These are phyloP conservation scores for Lathyrus tuberosus DNA, from an alignment of 306 rosid species.

Conservation along the genomic window DNA sequence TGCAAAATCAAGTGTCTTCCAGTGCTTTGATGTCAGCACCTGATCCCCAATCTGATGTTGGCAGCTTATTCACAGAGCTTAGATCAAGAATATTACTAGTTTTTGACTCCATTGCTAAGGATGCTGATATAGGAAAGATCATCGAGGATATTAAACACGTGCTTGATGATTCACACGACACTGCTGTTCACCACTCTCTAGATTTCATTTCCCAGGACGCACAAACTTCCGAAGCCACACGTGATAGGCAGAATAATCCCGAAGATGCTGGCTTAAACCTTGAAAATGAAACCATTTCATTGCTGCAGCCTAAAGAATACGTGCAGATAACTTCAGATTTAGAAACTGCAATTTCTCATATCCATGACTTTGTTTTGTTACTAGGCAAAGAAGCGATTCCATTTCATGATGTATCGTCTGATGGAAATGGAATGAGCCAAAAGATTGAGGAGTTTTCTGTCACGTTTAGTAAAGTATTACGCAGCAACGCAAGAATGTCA, in stretches of 20 bases:
- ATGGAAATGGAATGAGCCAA: constrained; percentile 61
- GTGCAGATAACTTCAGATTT: constrained; percentile 57
- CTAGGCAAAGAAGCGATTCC: constrained; percentile 75
- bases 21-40: constrained; percentile 36
- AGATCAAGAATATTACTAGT: constrained; percentile 71
- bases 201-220: too few species aligned
- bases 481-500: constrained; percentile 55
- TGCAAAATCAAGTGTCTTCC: constrained; percentile 48
- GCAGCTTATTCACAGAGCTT: constrained; percentile 57
- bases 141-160: constrained; percentile 78
- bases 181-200: constrained; percentile 18
- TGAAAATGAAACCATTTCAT: constrained; percentile 55
- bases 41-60: constrained; percentile 43
- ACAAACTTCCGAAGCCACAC: constrained; percentile 49
- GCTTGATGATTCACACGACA: constrained; percentile 65
- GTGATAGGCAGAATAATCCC: constrained; percentile 68
- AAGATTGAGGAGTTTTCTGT: constrained; percentile 75
- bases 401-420: constrained; percentile 59
- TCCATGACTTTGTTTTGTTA: constrained; percentile 73
- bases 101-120: constrained; percentile 69
- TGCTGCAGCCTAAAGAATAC: constrained; percentile 49
- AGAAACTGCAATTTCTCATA: constrained; percentile 76
- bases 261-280: constrained; percentile 66
- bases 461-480: constrained; percentile 56
- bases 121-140: constrained; percentile 67